Conservation (phyloP, 495 filamentous ascomycete species). For the Talaromyces thailandensis region DNA sequence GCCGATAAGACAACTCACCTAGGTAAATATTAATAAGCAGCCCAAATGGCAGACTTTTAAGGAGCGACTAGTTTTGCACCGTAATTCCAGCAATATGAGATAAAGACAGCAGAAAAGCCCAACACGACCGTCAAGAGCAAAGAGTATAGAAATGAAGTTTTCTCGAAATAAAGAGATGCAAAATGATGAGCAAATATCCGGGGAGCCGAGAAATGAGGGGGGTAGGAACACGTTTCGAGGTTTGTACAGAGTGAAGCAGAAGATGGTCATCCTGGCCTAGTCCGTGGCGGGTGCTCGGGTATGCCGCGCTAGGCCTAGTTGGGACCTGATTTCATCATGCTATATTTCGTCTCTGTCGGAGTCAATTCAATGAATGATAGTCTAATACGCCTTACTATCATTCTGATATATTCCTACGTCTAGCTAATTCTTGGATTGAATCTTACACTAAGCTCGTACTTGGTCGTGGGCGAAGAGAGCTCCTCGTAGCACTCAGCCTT, state of each 20-base stretch:
- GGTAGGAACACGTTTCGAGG: background rate
- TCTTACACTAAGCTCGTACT: background rate
- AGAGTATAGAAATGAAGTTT: background rate
- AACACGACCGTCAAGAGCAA: background rate
- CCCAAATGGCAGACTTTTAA: conserved; percentile 16
- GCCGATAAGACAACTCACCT: conserved; percentile 5
- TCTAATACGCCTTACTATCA: no score
- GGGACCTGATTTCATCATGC: background rate
- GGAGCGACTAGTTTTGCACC: background rate
- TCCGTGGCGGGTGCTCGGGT: conserved; percentile 5
- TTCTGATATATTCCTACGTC: background rate
- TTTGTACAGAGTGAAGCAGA: background rate
- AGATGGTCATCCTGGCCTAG: background rate
- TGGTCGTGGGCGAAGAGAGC: background rate
- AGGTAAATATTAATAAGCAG: conserved; percentile 5
- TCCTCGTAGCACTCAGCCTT: background rate
- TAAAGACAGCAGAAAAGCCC: background rate
- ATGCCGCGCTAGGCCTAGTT: conserved; percentile 7
- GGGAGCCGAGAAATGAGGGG: background rate
- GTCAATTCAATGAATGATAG: no score
- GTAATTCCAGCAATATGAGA: conserved; percentile 1
- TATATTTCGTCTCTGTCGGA: no score
- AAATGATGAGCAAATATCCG: background rate
- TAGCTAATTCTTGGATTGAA: background rate
- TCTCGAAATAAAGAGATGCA: background rate